These are phyloP conservation scores for Blastobotrys americana DNA, from an alignment of 805 yeast species.

Conservation along the genomic window DNA sequence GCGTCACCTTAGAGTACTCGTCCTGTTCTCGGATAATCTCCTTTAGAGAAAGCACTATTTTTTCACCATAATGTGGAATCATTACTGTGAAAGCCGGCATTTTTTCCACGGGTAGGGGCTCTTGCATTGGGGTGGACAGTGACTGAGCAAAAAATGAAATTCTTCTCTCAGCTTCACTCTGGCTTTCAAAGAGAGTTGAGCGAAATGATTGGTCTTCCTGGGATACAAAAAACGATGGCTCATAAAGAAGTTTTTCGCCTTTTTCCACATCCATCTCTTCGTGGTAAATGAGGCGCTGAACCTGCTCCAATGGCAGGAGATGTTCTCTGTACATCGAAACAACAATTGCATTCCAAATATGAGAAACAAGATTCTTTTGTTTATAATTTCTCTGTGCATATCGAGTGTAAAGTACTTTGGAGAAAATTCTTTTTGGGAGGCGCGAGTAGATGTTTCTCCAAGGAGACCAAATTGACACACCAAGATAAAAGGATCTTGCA, in stretches of 20 bases:
- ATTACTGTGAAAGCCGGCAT: slow-evolving; percentile 82
- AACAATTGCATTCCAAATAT: slow-evolving; percentile 78
- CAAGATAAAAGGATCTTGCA: slow-evolving; percentile 95
- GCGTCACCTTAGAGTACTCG: slow-evolving; percentile 53
- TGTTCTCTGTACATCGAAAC: slow-evolving; percentile 80
- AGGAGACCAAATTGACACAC: slow-evolving; percentile 97
- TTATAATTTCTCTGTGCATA: slow-evolving; percentile 41
- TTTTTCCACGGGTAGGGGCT: slow-evolving; percentile 52
- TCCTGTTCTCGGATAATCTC: slow-evolving; percentile 70
- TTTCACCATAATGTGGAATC: slow-evolving; percentile 82
- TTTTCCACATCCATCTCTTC: slow-evolving; percentile 33
- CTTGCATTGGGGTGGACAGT: slow-evolving; percentile 76
- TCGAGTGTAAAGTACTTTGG: slow-evolving; percentile 54
- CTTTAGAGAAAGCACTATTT: slow-evolving; percentile 63
- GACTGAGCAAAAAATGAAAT: slow-evolving; percentile 88
- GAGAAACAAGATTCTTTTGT: slow-evolving; percentile 54
- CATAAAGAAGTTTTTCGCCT: slow-evolving; percentile 38
- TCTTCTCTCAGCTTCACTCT: slow-evolving; percentile 75
- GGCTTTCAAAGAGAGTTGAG: slow-evolving; percentile 48
- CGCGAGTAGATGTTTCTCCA: slow-evolving; percentile 98
- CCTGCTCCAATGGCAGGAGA: slow-evolving; percentile 64
- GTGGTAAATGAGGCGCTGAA: slow-evolving; percentile 56
- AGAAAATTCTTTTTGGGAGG: slow-evolving; percentile 65
- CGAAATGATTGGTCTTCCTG: slow-evolving; percentile 70
- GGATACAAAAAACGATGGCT: slow-evolving; percentile 70